A percentile compares a stretch with the other conserved stretches of the same genome.
Evolutionary conservation across 2,329 filamentous ascomycete species (phyloP).

Genomic region (Cordyceps fumosorosea): DNA sequence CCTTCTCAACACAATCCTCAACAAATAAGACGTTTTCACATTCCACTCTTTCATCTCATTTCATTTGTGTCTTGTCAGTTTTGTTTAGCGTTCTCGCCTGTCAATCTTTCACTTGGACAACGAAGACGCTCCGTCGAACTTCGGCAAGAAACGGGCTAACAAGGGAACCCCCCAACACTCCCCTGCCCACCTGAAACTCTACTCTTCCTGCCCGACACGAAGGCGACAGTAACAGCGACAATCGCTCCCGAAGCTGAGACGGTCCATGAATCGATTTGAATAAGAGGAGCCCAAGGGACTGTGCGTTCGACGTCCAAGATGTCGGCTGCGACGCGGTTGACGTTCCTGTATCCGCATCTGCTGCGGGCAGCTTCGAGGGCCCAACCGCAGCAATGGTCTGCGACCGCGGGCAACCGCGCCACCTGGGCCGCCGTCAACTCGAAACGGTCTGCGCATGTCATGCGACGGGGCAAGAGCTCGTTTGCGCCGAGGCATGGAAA

Average conservation of each 20-base stretch:
- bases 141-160: not conserved
- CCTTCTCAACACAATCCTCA: not conserved
- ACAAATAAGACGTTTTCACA: not conserved
- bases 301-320: constrained; percentile 33
- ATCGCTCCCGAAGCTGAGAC: not conserved
- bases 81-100: not conserved
- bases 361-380: constrained; percentile 42
- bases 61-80: not conserved
- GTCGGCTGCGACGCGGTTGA: constrained; percentile 51
- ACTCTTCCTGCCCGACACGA: not conserved
- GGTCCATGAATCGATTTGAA: not conserved
- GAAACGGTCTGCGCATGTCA: constrained; percentile 14
- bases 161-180: not conserved
- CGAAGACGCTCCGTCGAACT: not conserved
- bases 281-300: not conserved
- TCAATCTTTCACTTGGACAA: not conserved
- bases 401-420: constrained; percentile 26
- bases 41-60: not conserved
- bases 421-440: not conserved
- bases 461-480: constrained; percentile 29
- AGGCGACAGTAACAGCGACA: not conserved
- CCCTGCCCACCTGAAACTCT: not conserved
- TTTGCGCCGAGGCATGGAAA: constrained; percentile 54
- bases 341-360: constrained; percentile 63
- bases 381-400: constrained; percentile 21